These are phyloP conservation scores for Gossypium lobatum DNA, from an alignment of 441 rosid genomes.

Conservation along the genomic window DNA sequence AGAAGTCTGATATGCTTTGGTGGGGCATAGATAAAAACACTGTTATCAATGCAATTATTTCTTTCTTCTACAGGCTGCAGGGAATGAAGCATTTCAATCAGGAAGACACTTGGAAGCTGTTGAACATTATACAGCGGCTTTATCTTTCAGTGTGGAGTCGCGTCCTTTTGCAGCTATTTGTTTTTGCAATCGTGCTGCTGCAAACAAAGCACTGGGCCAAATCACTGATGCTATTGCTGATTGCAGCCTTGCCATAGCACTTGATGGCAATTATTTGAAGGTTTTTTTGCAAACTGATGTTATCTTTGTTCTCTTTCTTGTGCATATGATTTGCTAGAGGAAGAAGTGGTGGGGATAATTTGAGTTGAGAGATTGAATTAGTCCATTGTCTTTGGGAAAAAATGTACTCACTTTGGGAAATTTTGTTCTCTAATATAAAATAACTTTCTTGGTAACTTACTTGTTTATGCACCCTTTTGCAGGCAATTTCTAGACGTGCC, in stretches of 20 bases:
- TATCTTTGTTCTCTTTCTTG: neutral
- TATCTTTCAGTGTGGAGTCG: slow-evolving; percentile 73
- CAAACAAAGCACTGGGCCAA: slow-evolving; percentile 76
- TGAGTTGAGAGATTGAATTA: no score
- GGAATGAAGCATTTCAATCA: slow-evolving; percentile 90
- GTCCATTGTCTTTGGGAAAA: neutral
- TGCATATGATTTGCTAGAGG: slow-evolving; percentile 3
- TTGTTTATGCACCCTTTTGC: slow-evolving; percentile 10
- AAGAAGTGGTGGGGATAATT: no score
- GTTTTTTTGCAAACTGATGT: slow-evolving; percentile 28
- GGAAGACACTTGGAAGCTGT: slow-evolving; percentile 87
- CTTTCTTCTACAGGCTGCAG: slow-evolving; percentile 50
- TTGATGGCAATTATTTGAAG: slow-evolving; percentile 81
- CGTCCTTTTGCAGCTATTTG: slow-evolving; percentile 90
- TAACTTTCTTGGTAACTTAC: slow-evolving; percentile 4
- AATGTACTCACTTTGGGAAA: neutral
- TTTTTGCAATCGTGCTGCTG: slow-evolving; percentile 95
- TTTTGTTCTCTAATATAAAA: neutral
- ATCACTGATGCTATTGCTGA: slow-evolving; percentile 87
- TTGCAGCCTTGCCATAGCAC: slow-evolving; percentile 94
- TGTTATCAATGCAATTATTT: slow-evolving; percentile 6
- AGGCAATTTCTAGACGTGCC: slow-evolving; percentile 94
- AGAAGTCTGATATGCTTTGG: neutral
- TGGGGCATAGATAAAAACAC: neutral
- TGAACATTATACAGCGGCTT: slow-evolving; percentile 80